Conservation (phyloP, 2,329 filamentous ascomycete genomes). For the Aureobasidium sp. region DNA sequence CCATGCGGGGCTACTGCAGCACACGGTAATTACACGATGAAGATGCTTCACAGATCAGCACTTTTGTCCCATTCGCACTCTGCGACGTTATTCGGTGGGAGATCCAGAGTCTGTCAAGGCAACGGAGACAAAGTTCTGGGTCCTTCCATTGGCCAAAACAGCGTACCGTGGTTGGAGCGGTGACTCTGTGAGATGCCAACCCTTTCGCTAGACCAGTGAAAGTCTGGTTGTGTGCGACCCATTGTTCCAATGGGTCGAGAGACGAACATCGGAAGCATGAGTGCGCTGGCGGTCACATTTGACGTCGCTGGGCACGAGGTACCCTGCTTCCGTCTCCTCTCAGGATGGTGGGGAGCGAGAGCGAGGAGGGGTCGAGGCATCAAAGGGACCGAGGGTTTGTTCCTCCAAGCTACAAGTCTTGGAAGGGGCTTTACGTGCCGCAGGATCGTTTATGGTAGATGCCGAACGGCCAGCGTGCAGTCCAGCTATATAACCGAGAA, state of each 20-base stretch:
- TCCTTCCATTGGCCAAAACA: background rate
- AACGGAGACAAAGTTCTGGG: background rate
- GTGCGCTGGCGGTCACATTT: slow-evolving; percentile 10
- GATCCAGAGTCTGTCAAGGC: background rate
- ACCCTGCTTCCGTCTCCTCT: background rate
- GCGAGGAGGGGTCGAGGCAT: slow-evolving; percentile 6
- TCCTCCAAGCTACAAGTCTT: background rate
- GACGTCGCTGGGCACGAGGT: slow-evolving; percentile 3
- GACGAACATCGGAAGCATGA: slow-evolving; percentile 3
- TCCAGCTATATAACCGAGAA: background rate
- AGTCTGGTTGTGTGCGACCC: slow-evolving; percentile 10
- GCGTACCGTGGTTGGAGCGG: background rate
- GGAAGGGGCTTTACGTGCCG: slow-evolving; percentile 1
- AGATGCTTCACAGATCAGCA: background rate
- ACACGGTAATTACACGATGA: background rate
- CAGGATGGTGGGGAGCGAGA: background rate
- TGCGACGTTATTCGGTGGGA: background rate
- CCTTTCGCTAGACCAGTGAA: background rate
- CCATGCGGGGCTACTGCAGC: slow-evolving; percentile 10
- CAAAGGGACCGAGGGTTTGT: background rate
- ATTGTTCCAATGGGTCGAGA: background rate
- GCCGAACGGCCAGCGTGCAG: background rate
- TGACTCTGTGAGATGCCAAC: background rate
- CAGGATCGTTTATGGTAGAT: background rate
- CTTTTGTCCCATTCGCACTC: background rate